Percentiles rank a stretch among this genome's conserved stretches.
phyloP scores from a whole-genome alignment of 768 basidiomycete genomes.

The Gelatoporia subvermispora region DNA sequence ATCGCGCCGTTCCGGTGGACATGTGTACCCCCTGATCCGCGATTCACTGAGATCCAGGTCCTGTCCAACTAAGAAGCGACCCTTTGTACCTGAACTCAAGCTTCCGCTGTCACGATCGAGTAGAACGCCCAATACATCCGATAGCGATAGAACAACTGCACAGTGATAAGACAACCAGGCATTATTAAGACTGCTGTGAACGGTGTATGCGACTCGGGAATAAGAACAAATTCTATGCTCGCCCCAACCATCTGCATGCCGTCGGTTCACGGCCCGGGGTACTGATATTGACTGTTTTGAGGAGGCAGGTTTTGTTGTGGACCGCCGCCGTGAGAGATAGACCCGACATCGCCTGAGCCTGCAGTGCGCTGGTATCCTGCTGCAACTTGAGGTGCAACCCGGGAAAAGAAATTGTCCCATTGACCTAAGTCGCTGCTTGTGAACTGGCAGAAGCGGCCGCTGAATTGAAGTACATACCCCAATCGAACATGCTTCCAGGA shows the following conservation, averaged over 20 bases:
- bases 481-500: conserved; percentile 83
- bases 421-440: conserved; percentile 43
- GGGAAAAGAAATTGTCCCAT: conserved; percentile 79
- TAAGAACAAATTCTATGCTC: neutral
- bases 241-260: conserved; percentile 6
- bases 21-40: too few species aligned
- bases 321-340: neutral
- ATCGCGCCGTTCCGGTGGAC: too few species aligned
- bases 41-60: too few species aligned
- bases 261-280: conserved; percentile 7
- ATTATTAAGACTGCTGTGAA: too few species aligned
- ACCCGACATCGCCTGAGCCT: conserved; percentile 5
- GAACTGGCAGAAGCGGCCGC: conserved; percentile 2
- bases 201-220: too few species aligned
- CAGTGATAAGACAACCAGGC: too few species aligned
- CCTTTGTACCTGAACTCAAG: too few species aligned
- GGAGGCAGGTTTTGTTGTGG: conserved; percentile 11
- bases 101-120: too few species aligned
- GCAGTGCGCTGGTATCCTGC: conserved; percentile 6
- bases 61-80: too few species aligned
- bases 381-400: conserved; percentile 32
- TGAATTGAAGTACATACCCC: conserved; percentile 47
- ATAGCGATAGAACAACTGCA: neutral
- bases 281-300: conserved; percentile 6
- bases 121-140: neutral